Evolutionary conservation across 1,284 basidiomycete species (phyloP).

Genomic region (Trametes versicolor): DNA sequence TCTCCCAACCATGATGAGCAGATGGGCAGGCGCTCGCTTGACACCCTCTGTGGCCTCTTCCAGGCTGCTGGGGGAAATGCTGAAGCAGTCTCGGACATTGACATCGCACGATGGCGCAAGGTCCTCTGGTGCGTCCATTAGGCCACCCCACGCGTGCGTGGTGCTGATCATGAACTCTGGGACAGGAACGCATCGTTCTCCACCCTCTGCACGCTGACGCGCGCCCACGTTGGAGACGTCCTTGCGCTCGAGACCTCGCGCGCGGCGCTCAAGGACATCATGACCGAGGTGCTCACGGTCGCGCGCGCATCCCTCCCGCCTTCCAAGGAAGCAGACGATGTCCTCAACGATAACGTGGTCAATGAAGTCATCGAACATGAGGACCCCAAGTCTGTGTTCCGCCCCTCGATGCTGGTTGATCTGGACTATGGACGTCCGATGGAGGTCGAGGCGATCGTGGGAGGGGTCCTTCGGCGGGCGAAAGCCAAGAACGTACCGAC

Average conservation of each 20-base stretch:
- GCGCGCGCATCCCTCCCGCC: constrained; percentile 45
- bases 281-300: constrained; percentile 45
- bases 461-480: constrained; percentile 66
- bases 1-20: constrained; percentile 12
- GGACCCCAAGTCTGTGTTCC: constrained; percentile 43
- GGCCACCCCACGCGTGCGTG: neutral
- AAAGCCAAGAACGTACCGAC: constrained; percentile 50
- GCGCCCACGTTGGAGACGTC: constrained; percentile 49
- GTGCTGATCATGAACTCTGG: neutral
- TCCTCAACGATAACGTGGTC: constrained; percentile 42
- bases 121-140: constrained; percentile 48
- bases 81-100: constrained; percentile 48
- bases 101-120: constrained; percentile 56
- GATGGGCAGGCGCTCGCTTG: constrained; percentile 39
- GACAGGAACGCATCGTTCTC: constrained; percentile 51
- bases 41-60: constrained; percentile 46
- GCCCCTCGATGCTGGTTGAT: constrained; percentile 65
- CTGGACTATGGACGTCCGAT: constrained; percentile 62
- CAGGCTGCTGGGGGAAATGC: constrained; percentile 47
- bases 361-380: constrained; percentile 43
- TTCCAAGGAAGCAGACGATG: constrained; percentile 29
- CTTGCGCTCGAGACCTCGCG: constrained; percentile 36
- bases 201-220: constrained; percentile 50
- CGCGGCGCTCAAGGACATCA: constrained; percentile 37
- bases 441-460: constrained; percentile 73